These are phyloP conservation scores for Tetrapisispora namnaoensis DNA, from an alignment of 805 yeast species.

Conservation along the genomic window DNA sequence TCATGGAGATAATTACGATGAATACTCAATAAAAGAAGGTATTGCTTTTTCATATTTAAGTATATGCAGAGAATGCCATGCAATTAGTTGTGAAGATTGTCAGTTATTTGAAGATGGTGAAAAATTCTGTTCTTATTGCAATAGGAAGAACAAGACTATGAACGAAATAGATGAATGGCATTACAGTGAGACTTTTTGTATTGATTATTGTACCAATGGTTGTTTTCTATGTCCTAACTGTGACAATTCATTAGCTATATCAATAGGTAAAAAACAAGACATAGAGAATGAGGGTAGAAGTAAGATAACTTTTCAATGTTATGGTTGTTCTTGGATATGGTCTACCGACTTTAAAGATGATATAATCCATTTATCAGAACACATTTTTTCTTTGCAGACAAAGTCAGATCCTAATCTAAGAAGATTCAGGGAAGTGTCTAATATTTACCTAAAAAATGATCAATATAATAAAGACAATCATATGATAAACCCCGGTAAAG, in stretches of 20 bases:
- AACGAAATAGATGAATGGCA: not conserved
- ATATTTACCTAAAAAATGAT: not conserved
- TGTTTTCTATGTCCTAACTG: constrained; percentile 1
- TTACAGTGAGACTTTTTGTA: not conserved
- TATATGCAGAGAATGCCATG: not conserved
- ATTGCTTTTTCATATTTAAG: not conserved
- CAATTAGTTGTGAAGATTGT: not conserved
- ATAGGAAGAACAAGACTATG: not conserved
- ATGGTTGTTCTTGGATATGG: not conserved
- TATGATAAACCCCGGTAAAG: not conserved
- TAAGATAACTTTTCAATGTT: not conserved
- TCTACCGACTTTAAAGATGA: not conserved
- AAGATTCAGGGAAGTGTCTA: not conserved
- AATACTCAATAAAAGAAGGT: not conserved
- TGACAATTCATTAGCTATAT: not conserved
- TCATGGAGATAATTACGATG: not conserved
- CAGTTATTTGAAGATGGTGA: not conserved
- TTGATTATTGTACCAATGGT: not conserved
- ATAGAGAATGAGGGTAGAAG: not conserved
- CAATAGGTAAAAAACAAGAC: too few relatives aligned
- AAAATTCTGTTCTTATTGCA: not conserved
- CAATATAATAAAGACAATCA: not conserved
- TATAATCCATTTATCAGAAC: not conserved
- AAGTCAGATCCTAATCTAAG: not conserved
- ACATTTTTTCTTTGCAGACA: not conserved